Evolutionary conservation across 371 early-diverging fungal species (phyloP).

Genomic region (Fennellomyces sp.): DNA sequence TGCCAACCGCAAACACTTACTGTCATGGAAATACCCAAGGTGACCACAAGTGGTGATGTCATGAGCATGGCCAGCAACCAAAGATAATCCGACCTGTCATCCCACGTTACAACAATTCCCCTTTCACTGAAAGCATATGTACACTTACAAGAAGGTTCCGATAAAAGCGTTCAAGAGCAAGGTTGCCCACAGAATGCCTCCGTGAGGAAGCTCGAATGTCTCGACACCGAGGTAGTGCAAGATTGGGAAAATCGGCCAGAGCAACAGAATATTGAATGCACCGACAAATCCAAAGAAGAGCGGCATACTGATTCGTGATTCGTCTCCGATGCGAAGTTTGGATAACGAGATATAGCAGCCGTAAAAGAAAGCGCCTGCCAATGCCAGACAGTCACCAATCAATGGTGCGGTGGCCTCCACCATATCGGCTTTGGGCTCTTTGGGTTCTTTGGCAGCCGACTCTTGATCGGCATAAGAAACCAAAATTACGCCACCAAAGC

Average conservation of each 20-base stretch:
- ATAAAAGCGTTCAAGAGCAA: slow-evolving; percentile 74
- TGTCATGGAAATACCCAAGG: slow-evolving; percentile 77
- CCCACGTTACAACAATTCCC: too few species aligned
- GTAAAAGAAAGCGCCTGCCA: slow-evolving; percentile 78
- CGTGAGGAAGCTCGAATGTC: slow-evolving; percentile 64
- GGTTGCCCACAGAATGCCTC: slow-evolving; percentile 58
- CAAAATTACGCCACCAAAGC: slow-evolving; percentile 60
- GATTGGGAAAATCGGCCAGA: slow-evolving; percentile 73
- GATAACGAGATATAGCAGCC: slow-evolving; percentile 79
- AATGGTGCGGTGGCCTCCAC: slow-evolving; percentile 23
- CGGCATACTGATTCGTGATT: slow-evolving; percentile 73
- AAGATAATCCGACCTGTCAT: slow-evolving; percentile 74
- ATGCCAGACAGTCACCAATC: slow-evolving; percentile 73
- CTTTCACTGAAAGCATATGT: too few species aligned
- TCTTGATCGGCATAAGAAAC: slow-evolving; percentile 54
- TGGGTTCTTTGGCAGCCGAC: not conserved
- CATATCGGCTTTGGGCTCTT: not conserved
- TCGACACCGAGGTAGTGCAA: slow-evolving; percentile 75
- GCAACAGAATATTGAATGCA: slow-evolving; percentile 66
- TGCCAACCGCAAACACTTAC: slow-evolving; percentile 22
- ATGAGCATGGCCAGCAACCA: slow-evolving; percentile 82
- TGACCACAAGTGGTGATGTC: slow-evolving; percentile 82
- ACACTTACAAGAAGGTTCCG: slow-evolving; percentile 69
- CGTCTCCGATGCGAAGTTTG: slow-evolving; percentile 71
- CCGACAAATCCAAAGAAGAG: slow-evolving; percentile 87